These are phyloP conservation scores for Vanrija pseudolonga DNA, from an alignment of 1,284 basidiomycete species.

Conservation along the genomic window DNA sequence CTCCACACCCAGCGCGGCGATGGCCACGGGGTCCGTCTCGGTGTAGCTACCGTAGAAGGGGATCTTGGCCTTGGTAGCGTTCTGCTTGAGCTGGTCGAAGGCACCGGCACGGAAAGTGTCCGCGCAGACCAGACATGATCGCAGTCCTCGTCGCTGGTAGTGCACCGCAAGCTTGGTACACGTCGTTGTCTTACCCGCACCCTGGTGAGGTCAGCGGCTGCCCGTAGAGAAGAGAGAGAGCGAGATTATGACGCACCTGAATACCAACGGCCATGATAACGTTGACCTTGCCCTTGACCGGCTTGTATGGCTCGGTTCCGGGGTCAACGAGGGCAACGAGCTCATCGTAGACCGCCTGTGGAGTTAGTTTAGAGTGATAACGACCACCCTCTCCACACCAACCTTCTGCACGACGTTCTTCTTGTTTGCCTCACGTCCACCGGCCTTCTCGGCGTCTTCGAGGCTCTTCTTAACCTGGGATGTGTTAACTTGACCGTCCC, in stretches of 20 bases:
- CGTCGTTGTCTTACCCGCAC: constrained; percentile 97
- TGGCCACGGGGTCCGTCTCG: constrained; percentile 94
- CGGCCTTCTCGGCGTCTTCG: constrained; percentile 65
- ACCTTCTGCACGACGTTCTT: constrained; percentile 89
- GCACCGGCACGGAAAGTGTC: constrained; percentile 99
- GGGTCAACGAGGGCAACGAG: constrained; percentile 93
- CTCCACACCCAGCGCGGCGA: constrained; percentile 87
- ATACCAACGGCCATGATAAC: constrained; percentile 98
- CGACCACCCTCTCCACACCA: constrained; percentile 11
- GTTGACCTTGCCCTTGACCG: constrained; percentile 90
- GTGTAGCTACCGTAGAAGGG: constrained; percentile 99
- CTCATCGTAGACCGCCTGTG: constrained; percentile 92
- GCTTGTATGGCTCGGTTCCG: constrained; percentile 89
- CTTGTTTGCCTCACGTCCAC: constrained; percentile 75
- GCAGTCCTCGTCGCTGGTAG: constrained; percentile 95
- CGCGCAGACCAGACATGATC: constrained; percentile 97
- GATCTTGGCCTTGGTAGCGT: constrained; percentile 95
- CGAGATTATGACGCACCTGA: constrained; percentile 58
- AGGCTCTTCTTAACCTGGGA: constrained; percentile 46
- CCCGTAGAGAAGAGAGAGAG: neutral
- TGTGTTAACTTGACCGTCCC: neutral
- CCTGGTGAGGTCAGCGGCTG: constrained; percentile 53
- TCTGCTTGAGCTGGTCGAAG: constrained; percentile 90
- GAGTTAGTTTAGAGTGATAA: constrained; percentile 1
- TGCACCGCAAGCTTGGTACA: constrained; percentile 97